Evolutionary conservation across 2,329 filamentous ascomycete species (phyloP).

Genomic region (Botrytis fragariae): DNA sequence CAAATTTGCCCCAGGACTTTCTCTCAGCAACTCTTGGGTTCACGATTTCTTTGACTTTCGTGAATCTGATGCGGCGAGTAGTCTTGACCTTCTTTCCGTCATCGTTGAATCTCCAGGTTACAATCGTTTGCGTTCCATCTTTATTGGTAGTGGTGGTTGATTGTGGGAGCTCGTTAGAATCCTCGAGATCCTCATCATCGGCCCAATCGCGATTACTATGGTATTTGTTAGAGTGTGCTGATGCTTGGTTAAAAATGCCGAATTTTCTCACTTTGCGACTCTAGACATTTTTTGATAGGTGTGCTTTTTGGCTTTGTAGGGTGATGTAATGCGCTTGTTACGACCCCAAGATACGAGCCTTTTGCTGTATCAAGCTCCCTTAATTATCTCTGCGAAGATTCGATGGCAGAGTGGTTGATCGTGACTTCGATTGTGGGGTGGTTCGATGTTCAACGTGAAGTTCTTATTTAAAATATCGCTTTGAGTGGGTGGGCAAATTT

Average conservation of each 20-base stretch:
- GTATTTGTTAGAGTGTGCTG: conserved; percentile 25
- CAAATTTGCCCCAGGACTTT: conserved; percentile 91
- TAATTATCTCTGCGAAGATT: conserved; percentile 1
- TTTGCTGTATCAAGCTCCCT: conserved; percentile 3
- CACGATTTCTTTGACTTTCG: conserved; percentile 85
- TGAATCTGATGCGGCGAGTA: conserved; percentile 91
- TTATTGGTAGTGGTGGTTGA: conserved; percentile 93
- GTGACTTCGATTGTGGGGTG: conserved; percentile 17
- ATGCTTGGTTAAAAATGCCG: conserved; percentile 6
- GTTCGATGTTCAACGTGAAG: conserved; percentile 14
- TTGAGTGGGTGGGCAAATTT: conserved; percentile 23
- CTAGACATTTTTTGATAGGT: conserved; percentile 42
- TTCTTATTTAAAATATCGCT: conserved; percentile 21
- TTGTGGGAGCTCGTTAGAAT: conserved; percentile 65
- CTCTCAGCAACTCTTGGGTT: conserved; percentile 97
- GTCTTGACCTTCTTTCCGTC: conserved; percentile 95
- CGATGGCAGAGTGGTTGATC: conserved; percentile 18
- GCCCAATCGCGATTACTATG: conserved; percentile 71
- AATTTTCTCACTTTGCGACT: conserved; percentile 44
- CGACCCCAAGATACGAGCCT: conserved; percentile 4
- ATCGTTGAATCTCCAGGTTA: conserved; percentile 88
- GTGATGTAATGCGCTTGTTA: background rate
- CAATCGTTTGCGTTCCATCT: conserved; percentile 95
- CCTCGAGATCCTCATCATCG: conserved; percentile 81
- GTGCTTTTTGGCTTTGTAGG: conserved; percentile 15